A percentile compares a stretch with the other conserved stretches of the same genome.
Conservation (phyloP, 805 yeast genomes). For the Candida anglica region DNA sequence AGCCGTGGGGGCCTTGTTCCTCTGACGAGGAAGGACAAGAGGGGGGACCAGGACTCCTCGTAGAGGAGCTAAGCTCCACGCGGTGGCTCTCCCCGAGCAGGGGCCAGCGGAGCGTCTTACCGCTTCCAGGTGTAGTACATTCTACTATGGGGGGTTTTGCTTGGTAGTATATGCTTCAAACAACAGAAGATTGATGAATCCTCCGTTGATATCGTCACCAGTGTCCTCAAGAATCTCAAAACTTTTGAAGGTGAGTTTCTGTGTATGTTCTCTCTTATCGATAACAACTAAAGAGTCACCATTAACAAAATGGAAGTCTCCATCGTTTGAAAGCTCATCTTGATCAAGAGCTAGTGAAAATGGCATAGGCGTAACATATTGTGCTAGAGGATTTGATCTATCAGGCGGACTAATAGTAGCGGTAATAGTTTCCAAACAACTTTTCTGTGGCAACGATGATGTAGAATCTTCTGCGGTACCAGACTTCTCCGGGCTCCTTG, state of each 20-base stretch:
- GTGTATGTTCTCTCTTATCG: no score
- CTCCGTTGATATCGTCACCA: constrained; percentile 21
- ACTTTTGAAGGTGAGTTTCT: constrained; percentile 22
- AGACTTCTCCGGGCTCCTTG: neutral
- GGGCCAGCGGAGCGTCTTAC: no score
- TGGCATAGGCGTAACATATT: constrained; percentile 14
- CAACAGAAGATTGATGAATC: constrained; percentile 32
- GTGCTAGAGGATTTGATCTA: constrained; percentile 15
- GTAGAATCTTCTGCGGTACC: neutral
- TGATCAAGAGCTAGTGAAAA: constrained; percentile 31
- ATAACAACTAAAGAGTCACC: constrained; percentile 9
- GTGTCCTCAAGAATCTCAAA: constrained; percentile 36
- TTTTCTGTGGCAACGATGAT: neutral
- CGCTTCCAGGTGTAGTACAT: no score
- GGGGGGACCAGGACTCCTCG: no score
- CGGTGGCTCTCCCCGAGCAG: no score
- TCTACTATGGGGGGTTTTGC: constrained; percentile 33
- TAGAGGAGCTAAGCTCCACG: no score
- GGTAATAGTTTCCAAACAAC: neutral
- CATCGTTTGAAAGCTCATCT: constrained; percentile 24
- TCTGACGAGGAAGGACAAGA: no score
- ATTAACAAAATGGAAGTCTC: constrained; percentile 31
- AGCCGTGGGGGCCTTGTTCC: no score
- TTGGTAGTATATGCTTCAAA: constrained; percentile 39
- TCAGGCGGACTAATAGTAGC: constrained; percentile 10